Conservation (phyloP, 2,329 filamentous ascomycete species). For the Diaporthe citriasiana region DNA sequence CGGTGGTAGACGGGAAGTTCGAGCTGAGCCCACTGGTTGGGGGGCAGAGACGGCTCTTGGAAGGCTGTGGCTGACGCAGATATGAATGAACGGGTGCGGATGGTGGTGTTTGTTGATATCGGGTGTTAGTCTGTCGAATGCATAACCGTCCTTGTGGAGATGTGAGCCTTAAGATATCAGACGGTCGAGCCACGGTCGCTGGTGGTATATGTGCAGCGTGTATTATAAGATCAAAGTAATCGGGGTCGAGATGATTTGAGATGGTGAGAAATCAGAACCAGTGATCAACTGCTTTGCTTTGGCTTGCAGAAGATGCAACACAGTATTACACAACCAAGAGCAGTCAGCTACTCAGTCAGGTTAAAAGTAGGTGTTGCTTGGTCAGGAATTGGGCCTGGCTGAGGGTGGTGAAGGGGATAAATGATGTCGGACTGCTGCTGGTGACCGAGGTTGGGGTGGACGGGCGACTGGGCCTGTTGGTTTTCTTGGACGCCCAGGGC, state of each 20-base stretch:
- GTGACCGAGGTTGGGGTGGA: constrained; percentile 30
- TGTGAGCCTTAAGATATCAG: constrained; percentile 18
- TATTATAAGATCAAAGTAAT: background rate
- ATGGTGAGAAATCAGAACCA: constrained; percentile 16
- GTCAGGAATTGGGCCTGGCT: constrained; percentile 13
- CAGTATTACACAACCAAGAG: constrained; percentile 6
- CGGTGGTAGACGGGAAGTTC: background rate
- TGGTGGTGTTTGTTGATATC: background rate
- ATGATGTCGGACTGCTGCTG: background rate
- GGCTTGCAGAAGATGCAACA: constrained; percentile 2
- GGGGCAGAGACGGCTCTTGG: constrained; percentile 4
- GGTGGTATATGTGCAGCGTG: background rate
- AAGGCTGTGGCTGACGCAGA: constrained; percentile 39
- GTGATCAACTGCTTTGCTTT: background rate
- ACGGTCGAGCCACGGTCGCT: constrained; percentile 38
- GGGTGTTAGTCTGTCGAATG: constrained; percentile 27
- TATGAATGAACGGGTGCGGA: background rate
- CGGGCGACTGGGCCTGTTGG: background rate
- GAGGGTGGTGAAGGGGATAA: background rate
- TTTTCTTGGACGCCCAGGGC: constrained; percentile 4
- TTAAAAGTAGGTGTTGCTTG: constrained; percentile 14
- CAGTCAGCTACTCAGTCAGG: background rate
- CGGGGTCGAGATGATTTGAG: constrained; percentile 19
- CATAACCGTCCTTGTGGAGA: constrained; percentile 28
- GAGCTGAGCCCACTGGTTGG: constrained; percentile 3